A percentile compares a stretch with the other conserved stretches of the same genome.
Evolutionary conservation across 345 rosid species (phyloP).

Genomic region (Sonneratia caseolaris): DNA sequence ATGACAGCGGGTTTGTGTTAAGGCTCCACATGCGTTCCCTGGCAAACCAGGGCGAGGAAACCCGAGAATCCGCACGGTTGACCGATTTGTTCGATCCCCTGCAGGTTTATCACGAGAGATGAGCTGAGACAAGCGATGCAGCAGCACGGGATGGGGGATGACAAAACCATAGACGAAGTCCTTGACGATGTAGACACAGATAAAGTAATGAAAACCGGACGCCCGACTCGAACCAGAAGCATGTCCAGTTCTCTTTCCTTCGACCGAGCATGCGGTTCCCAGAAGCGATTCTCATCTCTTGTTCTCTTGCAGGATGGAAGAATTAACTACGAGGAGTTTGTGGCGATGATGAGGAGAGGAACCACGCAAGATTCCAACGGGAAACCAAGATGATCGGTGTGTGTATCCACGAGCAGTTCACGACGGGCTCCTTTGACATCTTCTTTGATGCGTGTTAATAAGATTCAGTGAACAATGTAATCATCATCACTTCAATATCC

Average conservation of each 20-base stretch:
- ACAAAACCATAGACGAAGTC: slow-evolving; percentile 63
- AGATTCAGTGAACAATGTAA: not conserved
- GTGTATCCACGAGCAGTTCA: not conserved
- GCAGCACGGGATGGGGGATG: slow-evolving; percentile 67
- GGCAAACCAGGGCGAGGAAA: not conserved
- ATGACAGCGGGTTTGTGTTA: slow-evolving; percentile 56
- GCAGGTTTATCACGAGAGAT: slow-evolving; percentile 75
- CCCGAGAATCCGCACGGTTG: not conserved
- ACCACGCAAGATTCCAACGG: not conserved
- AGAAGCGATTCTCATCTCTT: not conserved
- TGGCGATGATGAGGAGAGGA: slow-evolving; percentile 28
- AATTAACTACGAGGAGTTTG: slow-evolving; percentile 34
- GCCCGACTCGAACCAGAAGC: not conserved
- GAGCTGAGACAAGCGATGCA: slow-evolving; percentile 69
- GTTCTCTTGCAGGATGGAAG: slow-evolving; percentile 25
- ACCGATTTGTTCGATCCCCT: not conserved
- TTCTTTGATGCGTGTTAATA: not conserved
- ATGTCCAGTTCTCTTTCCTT: not conserved
- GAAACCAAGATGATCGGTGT: not conserved
- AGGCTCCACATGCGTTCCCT: not conserved
- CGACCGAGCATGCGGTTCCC: not conserved
- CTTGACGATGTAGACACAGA: slow-evolving; percentile 76
- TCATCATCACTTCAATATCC: not conserved
- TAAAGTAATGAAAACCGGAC: slow-evolving; percentile 28
- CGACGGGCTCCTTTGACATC: not conserved